Base-by-base conservation (phyloP, 805 yeast genomes). In the Sugiyamaella valdiviana region DNA sequence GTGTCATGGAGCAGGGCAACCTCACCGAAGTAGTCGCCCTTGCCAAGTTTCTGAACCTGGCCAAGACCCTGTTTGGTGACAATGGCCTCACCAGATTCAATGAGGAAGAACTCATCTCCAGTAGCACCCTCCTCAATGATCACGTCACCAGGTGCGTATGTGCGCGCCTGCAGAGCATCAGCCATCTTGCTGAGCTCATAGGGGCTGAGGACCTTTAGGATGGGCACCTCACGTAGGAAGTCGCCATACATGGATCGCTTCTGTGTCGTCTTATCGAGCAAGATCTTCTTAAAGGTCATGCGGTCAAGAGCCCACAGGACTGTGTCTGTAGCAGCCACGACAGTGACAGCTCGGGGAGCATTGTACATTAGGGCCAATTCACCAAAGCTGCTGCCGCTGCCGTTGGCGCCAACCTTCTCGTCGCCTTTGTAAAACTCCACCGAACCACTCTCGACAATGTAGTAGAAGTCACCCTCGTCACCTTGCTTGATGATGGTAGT, bases 311-410 rank as follows among this genome's bases (percentile, higher is more conserved):
- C 93, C 96, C 96, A 91, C 45, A 91, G 73, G 26, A 79, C 79
- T 59, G 83, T 76, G 52, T 84, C 87, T 6, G 85, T 74, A 20
- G 73, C 66, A 7, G 96, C 90, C 22, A 76, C 60, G 1, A 86
- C 97, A 1, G 98, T 88, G 7, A 98, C 98, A 6, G 98, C 98
- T 69, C 99, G 82, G 53, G 97, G 97, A 16, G 96, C 82, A 66
- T 93, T 91, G 72, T 93, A 91, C 96, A 93, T 89, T 59, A 93
- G 76, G 2, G 99, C 99, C 61, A 93, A 76, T 68, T 93, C 99
- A 63, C 99, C 99, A 68, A 93, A 93, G 40, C 91, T 82, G 3
- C 95, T 79, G 5, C 98, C 97, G 36, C 87, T 80, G 7, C 86
- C 83, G n/a, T 86, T 76, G 1, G 84, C 72, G 62, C 78, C 82